These are phyloP conservation scores for Boletus semigastroideus DNA, from an alignment of 1,284 basidiomycete species.

Conservation along the genomic window DNA sequence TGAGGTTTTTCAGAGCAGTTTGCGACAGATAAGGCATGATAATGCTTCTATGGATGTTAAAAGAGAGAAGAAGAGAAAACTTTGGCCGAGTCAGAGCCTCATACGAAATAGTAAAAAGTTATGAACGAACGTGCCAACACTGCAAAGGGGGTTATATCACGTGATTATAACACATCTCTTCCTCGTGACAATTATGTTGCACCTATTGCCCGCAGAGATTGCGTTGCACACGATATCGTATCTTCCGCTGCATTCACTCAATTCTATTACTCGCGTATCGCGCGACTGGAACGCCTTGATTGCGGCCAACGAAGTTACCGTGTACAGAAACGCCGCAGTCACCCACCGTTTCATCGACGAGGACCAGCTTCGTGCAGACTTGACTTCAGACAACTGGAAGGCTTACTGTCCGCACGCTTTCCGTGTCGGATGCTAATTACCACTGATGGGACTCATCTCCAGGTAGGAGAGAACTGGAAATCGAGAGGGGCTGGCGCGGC, in stretches of 20 bases:
- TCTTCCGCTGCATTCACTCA: slow-evolving; percentile 46
- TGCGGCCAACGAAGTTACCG: slow-evolving; percentile 40
- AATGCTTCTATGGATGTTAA: background rate
- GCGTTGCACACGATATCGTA: slow-evolving; percentile 44
- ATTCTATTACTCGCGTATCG: slow-evolving; percentile 37
- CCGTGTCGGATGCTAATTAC: slow-evolving; percentile 1
- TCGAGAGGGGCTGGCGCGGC: slow-evolving; percentile 59
- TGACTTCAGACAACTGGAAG: slow-evolving; percentile 44
- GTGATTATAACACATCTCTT: background rate
- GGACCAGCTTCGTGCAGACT: slow-evolving; percentile 35
- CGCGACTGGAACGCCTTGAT: slow-evolving; percentile 46
- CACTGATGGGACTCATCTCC: slow-evolving; percentile 10
- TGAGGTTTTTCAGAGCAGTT: slow-evolving; percentile 60
- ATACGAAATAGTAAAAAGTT: background rate
- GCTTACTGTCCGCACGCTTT: slow-evolving; percentile 53
- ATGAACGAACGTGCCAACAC: no score
- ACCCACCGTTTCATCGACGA: slow-evolving; percentile 45
- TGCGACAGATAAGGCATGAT: slow-evolving; percentile 54
- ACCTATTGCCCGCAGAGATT: slow-evolving; percentile 50
- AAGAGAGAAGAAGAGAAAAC: background rate
- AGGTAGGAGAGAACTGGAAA: slow-evolving; percentile 48
- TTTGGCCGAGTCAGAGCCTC: background rate
- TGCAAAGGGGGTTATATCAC: background rate
- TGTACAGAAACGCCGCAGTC: slow-evolving; percentile 55
- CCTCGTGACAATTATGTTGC: slow-evolving; percentile 32